Percentiles rank a stretch among this genome's conserved stretches.
phyloP scores from a whole-genome alignment of 129 eudicot genomes.

The Calendula officinalis region DNA sequence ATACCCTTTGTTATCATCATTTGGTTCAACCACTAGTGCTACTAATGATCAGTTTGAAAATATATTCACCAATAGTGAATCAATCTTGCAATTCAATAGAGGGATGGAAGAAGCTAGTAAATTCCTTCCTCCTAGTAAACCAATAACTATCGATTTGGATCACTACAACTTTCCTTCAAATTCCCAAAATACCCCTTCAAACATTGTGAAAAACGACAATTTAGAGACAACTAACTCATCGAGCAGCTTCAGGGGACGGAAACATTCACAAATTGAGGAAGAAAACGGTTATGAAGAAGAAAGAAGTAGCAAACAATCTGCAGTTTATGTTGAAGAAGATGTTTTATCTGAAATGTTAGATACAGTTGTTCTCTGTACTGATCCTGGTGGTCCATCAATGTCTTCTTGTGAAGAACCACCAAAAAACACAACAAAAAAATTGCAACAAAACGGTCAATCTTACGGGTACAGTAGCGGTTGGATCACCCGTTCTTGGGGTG shows the following conservation, averaged over 20 bases:
- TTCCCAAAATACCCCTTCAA: slow-evolving; percentile 27
- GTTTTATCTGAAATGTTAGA: slow-evolving; percentile 38
- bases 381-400: slow-evolving; percentile 24
- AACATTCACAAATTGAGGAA: slow-evolving; percentile 25
- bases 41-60: slow-evolving; percentile 26
- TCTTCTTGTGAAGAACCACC: slow-evolving; percentile 25
- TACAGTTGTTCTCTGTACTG: slow-evolving; percentile 35
- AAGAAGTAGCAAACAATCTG: slow-evolving; percentile 50
- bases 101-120: slow-evolving; percentile 91
- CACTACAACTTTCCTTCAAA: slow-evolving; percentile 54
- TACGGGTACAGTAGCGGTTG: slow-evolving; percentile 34
- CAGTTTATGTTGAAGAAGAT: slow-evolving; percentile 34
- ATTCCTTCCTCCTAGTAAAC: slow-evolving; percentile 62
- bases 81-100: slow-evolving; percentile 65
- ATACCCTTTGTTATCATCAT: slow-evolving; percentile 30
- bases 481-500: slow-evolving; percentile 36
- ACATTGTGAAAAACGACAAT: slow-evolving; percentile 26
- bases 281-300: slow-evolving; percentile 31
- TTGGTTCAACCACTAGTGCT: slow-evolving; percentile 38
- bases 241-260: slow-evolving; percentile 27
- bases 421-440: slow-evolving; percentile 9
- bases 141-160: slow-evolving; percentile 57
- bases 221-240: slow-evolving; percentile 6
- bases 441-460: slow-evolving; percentile 30
- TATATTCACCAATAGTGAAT: slow-evolving; percentile 53